Evolutionary conservation across 805 yeast species (phyloP), one percentile per base, ranked within the genome.

Genomic region (Candida krabiensis): DNA sequence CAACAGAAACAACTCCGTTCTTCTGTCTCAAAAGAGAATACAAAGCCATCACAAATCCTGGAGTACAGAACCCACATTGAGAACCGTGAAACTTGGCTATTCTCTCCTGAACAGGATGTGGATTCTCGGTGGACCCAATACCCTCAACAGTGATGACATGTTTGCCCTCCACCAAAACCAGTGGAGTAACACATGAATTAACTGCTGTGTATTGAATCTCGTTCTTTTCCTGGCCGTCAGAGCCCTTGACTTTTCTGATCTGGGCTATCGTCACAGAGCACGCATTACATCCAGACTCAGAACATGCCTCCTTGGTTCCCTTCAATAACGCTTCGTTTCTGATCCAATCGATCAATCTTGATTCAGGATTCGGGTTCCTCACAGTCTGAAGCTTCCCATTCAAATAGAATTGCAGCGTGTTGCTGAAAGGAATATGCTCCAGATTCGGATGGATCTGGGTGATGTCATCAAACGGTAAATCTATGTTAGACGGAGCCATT

Each of bases 211-310:
- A 59, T 23, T 50, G 52, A 29, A 66, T 61, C 26, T 51, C 53
- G 32, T 57, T 51, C 7, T 33, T 42, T 8, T 24, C 47, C n/a
- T 35, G 31, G 9, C 44, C 42, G 18, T 40, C 27, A 2, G 33
- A 27, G 18, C 31, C 45, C 11, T 29, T 26, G 11, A 32, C 14
- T 8, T 48, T 37, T 30, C 63, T 63, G 52, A 61, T 57, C 9
- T 60, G 58, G 5, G 66, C 69, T 4, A 70, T 49, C 7, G 69
- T 67, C 19, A 71, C 69, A 2, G 76, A 69, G 42, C 77, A 71
- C 3, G 76, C 76, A 21, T 75, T 75, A 50, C 77, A 71, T 4
- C 77, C 77, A 15, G 76, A 75, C 47, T 71, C 77, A 11, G 72
- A 66, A 49, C 77, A 71, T 11, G 75, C 75, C 14, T 71, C 64